Evolutionary conservation across 352 stramenopile species (phyloP).

Genomic region (Thraustochytrium striatum): DNA sequence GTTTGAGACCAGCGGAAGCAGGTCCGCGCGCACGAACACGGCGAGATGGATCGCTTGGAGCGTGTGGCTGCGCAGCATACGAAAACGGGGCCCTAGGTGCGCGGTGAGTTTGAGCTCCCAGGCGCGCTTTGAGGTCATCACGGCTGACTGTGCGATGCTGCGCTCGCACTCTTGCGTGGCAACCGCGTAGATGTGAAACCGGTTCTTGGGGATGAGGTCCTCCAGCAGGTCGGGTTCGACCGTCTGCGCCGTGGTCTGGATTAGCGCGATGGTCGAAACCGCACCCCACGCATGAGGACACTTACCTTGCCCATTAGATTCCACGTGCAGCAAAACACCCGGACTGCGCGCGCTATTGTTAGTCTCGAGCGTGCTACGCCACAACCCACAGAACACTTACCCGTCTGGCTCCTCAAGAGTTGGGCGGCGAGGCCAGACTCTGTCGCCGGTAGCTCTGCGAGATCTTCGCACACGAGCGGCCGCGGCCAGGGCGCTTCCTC

Average conservation of each 20-base stretch:
- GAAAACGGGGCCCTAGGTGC: constrained; percentile 68
- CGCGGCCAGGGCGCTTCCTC: no score
- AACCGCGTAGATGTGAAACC: constrained; percentile 77
- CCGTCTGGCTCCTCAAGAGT: no score
- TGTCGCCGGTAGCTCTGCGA: no score
- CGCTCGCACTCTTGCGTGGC: constrained; percentile 89
- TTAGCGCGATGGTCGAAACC: background rate
- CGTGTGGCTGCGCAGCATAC: constrained; percentile 78
- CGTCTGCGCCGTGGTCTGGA: background rate
- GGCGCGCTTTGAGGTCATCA: constrained; percentile 82
- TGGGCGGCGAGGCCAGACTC: no score
- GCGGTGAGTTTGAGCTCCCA: constrained; percentile 70
- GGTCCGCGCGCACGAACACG: constrained; percentile 81
- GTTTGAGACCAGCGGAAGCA: constrained; percentile 72
- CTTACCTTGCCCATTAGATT: constrained; percentile 76
- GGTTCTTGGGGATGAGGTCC: constrained; percentile 67
- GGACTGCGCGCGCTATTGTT: no score
- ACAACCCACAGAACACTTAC: no score
- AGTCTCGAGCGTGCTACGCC: no score
- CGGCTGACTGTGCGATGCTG: constrained; percentile 80
- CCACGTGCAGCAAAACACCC: constrained; percentile 74
- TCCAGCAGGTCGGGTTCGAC: constrained; percentile 54
- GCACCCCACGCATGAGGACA: constrained; percentile 56
- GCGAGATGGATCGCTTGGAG: constrained; percentile 87
- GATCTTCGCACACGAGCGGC: no score